Base-by-base conservation (phyloP, 2,329 filamentous ascomycete genomes). In the Aspergillus piperis region DNA sequence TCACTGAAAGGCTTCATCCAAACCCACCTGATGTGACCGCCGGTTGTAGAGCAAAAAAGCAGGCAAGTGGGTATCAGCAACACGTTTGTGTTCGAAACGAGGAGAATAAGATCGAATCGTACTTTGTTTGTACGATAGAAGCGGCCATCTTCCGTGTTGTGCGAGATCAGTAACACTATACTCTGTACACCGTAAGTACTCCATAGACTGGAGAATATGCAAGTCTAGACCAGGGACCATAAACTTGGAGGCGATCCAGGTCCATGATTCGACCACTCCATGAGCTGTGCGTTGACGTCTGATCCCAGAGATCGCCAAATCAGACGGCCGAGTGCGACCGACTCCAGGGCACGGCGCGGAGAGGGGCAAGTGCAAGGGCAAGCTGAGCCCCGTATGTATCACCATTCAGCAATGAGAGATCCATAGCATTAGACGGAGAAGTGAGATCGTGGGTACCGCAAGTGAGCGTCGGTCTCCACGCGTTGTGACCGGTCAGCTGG, bases 401-500 rank as follows among this genome's bases (percentile, higher is more conserved):
- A 53, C 27, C 44, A 51, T 23, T 27, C 39, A 47, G 32, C 23
- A 41, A 32, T 27, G 39, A 25, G 25, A 27, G 54, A 25, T 41
- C 44, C 15, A 27, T 19, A 50, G 49, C 50, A n/a, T 27, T 13
- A 36, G n/a, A 10, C 23, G 42, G 38, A 38, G 19, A 51, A 48
- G 17, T 42, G 47, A 38, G 42, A 56, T 56, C 54, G 54, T 36
- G 54, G 54, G 42, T 30, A 44, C 10, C 11, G 44, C 39, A 38
- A 57, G 52, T 48, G 32, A 36, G 32, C 5, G 11, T 36, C 32
- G 32, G 32, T 36, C 32, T 41, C 49, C 59, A 61, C 62, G 41
- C 50, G 58, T 41, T 51, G 62, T 60, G 57, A 62, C 49, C 63
- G 41, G 57, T 57, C 49, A 52, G 27, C 8, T 48, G 30, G 49